Percentiles rank a stretch among this genome's conserved stretches.
Conservation (phyloP, 2,329 filamentous ascomycete species). For the Clonostachys rhizophaga region DNA sequence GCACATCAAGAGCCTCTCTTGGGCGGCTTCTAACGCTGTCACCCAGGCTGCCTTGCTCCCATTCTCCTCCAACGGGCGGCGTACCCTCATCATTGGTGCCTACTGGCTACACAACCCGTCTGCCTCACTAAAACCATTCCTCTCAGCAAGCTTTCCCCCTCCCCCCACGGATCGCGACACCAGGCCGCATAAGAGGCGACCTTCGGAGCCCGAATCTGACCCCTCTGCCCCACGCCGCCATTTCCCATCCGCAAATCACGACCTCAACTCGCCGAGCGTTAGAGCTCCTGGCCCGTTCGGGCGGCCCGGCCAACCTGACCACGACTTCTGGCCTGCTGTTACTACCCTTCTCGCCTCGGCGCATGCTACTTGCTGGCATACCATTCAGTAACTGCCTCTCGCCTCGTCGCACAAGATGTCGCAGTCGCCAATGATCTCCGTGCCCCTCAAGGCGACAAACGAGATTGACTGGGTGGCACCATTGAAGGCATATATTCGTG, state of each 20-base stretch:
- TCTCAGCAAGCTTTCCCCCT: background rate
- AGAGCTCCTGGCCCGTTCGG: background rate
- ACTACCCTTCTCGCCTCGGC: background rate
- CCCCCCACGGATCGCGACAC: conserved; percentile 6
- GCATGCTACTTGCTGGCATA: background rate
- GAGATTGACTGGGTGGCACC: conserved; percentile 97
- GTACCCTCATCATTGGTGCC: too few relatives aligned
- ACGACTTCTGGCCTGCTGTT: background rate
- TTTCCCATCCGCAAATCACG: conserved; percentile 1
- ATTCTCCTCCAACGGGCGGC: too few relatives aligned
- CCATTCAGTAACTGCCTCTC: background rate
- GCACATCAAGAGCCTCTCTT: too few relatives aligned
- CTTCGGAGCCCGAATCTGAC: conserved; percentile 10
- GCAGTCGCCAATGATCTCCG: conserved; percentile 91
- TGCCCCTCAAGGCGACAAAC: conserved; percentile 88
- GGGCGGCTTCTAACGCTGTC: too few relatives aligned
- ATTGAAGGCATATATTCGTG: conserved; percentile 87
- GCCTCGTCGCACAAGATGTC: conserved; percentile 47
- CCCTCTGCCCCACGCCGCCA: conserved; percentile 3
- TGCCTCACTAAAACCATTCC: background rate
- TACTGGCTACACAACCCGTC: background rate
- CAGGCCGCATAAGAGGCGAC: conserved; percentile 23
- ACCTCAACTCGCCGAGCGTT: background rate
- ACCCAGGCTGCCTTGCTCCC: too few relatives aligned
- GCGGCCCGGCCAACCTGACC: background rate